These are phyloP conservation scores for Mariannaea sp. DNA, from an alignment of 2,329 filamentous ascomycete genomes.

Conservation along the genomic window DNA sequence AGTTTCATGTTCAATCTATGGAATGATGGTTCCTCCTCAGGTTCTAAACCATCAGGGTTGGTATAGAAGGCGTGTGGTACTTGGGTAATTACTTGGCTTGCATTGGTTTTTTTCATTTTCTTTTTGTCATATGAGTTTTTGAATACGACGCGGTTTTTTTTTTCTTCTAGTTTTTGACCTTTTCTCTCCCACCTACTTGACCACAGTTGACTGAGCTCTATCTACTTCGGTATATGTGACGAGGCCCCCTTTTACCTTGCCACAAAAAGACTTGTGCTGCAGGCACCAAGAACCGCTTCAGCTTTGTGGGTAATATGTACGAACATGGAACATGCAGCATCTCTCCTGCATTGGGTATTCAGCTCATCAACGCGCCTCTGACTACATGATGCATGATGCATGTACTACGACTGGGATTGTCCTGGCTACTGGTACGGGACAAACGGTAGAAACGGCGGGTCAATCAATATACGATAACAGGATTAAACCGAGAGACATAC, in stretches of 20 bases:
- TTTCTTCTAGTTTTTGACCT: neutral
- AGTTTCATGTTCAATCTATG: conserved; percentile 1
- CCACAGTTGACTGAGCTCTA: too few relatives aligned
- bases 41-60: conserved; percentile 2
- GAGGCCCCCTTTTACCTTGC: too few relatives aligned
- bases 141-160: neutral
- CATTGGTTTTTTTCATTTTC: too few relatives aligned
- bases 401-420: too few relatives aligned
- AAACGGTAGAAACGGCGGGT: neutral
- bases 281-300: too few relatives aligned
- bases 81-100: conserved; percentile 11
- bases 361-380: neutral
- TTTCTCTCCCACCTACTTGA: neutral
- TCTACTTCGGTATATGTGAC: too few relatives aligned
- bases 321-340: conserved; percentile 7
- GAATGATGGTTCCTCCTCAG: neutral
- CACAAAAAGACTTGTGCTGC: too few relatives aligned
- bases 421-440: neutral
- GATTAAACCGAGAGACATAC: too few relatives aligned
- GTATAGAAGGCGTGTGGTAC: conserved; percentile 16
- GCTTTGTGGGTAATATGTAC: conserved; percentile 2
- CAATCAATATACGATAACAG: too few relatives aligned
- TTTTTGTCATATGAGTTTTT: conserved; percentile 2
- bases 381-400: conserved; percentile 5
- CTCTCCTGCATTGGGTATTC: neutral